These are phyloP conservation scores for Sutorius australiensis DNA, from an alignment of 768 basidiomycete genomes.

Conservation along the genomic window DNA sequence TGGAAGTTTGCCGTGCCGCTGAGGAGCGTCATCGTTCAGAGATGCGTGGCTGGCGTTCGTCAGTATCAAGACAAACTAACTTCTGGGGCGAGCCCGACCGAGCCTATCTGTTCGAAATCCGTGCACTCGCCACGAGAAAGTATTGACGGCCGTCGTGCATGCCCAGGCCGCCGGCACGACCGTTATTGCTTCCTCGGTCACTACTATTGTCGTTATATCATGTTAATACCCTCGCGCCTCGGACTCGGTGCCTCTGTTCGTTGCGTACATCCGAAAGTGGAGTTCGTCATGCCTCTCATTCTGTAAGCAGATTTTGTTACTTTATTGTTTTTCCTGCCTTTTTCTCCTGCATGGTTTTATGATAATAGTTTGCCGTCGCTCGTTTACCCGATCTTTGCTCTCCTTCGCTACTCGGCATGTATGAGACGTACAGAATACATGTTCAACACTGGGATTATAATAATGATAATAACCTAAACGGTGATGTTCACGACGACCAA, in stretches of 20 bases:
- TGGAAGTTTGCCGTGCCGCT: slow-evolving; percentile 67
- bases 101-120: slow-evolving; percentile 73
- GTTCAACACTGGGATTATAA: slow-evolving; percentile 26
- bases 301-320: slow-evolving; percentile 26
- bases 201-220: slow-evolving; percentile 7
- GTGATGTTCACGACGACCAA: neutral
- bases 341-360: slow-evolving; percentile 27
- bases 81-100: slow-evolving; percentile 47
- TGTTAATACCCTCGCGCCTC: slow-evolving; percentile 14
- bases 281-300: slow-evolving; percentile 23
- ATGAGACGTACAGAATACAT: slow-evolving; percentile 34
- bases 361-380: slow-evolving; percentile 21
- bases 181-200: neutral
- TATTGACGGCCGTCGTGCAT: slow-evolving; percentile 44
- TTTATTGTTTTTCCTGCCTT: slow-evolving; percentile 26
- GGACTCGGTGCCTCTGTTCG: slow-evolving; percentile 22
- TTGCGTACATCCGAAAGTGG: slow-evolving; percentile 21
- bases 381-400: slow-evolving; percentile 13
- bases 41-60: slow-evolving; percentile 73
- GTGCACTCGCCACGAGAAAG: slow-evolving; percentile 80
- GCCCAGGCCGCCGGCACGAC: neutral
- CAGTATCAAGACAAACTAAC: slow-evolving; percentile 19
- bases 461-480: slow-evolving; percentile 17
- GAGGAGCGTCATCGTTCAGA: slow-evolving; percentile 81
- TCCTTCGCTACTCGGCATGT: slow-evolving; percentile 33